Evolutionary conservation across 805 yeast species (phyloP), one percentile per base, ranked within the genome.

Genomic region (Millerozyma acaciae): DNA sequence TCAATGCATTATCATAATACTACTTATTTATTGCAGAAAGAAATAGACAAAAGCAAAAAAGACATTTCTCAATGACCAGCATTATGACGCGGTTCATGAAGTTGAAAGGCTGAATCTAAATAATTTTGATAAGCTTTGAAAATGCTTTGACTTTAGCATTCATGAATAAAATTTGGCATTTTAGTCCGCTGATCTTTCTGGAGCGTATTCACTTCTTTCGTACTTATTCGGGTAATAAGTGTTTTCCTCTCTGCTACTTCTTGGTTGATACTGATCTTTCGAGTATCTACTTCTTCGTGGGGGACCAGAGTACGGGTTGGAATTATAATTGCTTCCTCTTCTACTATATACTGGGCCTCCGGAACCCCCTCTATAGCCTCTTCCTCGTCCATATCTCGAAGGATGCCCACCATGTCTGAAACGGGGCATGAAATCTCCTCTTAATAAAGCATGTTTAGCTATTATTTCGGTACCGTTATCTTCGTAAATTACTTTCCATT

Each of bases 401-500:
- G 23, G 27, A n/a, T 28, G 31, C 10, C 12, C 25, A 14, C 15
- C 27, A n/a, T 23, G 38, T 14, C 27, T 19, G 33, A 35, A 47
- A 16, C 38, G 33, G 4, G 53, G 53, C 19, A 43, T 39, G 22
- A 35, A 45, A 24, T 44, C 47, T 6, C 49, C 51, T 25, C 40
- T 39, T 20, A 47, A 40, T 18, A 47, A 32, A 6, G 38, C 38
- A 25, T 47, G 52, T 12, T 31, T 34, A 5, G 48, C 52, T 28
- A 47, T 27, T 3, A 37, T 29, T 16, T 57, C 65, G 8, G 60
- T 64, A 5, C 60, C 64, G 23, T 48, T 44, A 8, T 37, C 46
- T 17, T 51, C 57, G 38, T 62, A 69, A 12, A 57, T 55, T n/a
- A 70, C 47, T 32, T 58, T 58, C 75, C 76, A 70, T 29, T 64